Evolutionary conservation across 2,329 filamentous ascomycete genomes (phyloP).

Genomic region (Waltergamsia citrina): DNA sequence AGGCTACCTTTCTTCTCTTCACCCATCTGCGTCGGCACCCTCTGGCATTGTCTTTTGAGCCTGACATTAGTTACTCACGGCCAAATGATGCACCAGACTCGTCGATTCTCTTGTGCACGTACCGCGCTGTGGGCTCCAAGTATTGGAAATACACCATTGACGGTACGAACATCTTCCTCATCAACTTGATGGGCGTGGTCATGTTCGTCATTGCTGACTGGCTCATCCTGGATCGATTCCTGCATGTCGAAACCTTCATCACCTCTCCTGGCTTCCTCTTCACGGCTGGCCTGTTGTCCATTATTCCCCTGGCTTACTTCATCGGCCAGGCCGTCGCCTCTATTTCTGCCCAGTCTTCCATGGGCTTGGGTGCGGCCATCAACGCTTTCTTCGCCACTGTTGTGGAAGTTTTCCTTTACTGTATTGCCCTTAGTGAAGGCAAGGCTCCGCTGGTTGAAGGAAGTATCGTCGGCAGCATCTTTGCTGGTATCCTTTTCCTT

Average conservation of each 20-base stretch:
- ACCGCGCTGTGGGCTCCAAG: conserved; percentile 84
- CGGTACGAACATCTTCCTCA: conserved; percentile 97
- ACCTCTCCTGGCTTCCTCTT: conserved; percentile 85
- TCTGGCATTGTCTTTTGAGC: conserved; percentile 85
- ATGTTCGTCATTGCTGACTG: conserved; percentile 92
- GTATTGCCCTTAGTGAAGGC: conserved; percentile 83
- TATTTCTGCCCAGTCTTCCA: conserved; percentile 96
- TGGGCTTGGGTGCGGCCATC: conserved; percentile 93
- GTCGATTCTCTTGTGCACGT: conserved; percentile 90
- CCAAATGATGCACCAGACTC: conserved; percentile 58
- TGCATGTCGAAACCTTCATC: conserved; percentile 63
- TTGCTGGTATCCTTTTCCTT: conserved; percentile 89
- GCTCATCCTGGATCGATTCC: conserved; percentile 59
- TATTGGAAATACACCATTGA: conserved; percentile 99
- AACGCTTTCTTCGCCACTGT: conserved; percentile 98
- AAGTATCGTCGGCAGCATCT: conserved; percentile 95
- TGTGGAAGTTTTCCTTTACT: conserved; percentile 96
- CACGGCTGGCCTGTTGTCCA: conserved; percentile 72
- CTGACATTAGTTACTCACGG: conserved; percentile 68
- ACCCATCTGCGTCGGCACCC: conserved; percentile 89
- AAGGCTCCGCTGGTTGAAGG: conserved; percentile 92
- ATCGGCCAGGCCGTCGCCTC: conserved; percentile 97
- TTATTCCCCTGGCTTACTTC: conserved; percentile 95
- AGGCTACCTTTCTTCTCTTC: conserved; percentile 81
- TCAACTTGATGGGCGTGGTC: conserved; percentile 93